Evolutionary conservation across 2,329 filamentous ascomycete genomes (phyloP).

Genomic region (Aspergillus flavus): DNA sequence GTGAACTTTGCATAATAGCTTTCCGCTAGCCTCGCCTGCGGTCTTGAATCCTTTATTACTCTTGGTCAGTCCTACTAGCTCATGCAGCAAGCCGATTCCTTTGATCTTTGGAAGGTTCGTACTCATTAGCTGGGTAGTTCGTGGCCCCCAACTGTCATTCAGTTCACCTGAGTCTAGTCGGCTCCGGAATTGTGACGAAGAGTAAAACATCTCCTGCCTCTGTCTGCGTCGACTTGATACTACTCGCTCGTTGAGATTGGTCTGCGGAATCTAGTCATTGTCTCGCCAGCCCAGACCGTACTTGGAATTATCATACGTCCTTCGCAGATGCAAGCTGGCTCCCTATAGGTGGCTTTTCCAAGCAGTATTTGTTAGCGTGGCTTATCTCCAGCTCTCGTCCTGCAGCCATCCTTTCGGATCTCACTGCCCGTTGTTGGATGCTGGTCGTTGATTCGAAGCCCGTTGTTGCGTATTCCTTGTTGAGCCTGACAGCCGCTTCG

Average conservation of each 20-base stretch:
- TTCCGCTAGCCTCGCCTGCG: slow-evolving; percentile 25
- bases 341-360: slow-evolving; percentile 21
- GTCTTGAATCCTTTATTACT: slow-evolving; percentile 21
- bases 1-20: slow-evolving; percentile 35
- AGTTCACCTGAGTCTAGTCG: slow-evolving; percentile 33
- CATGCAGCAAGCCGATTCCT: slow-evolving; percentile 35
- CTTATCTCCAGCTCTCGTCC: slow-evolving; percentile 26
- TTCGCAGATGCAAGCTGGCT: slow-evolving; percentile 22
- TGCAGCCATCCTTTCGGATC: slow-evolving; percentile 37
- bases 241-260: slow-evolving; percentile 19
- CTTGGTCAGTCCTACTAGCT: slow-evolving; percentile 34
- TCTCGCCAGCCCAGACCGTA: slow-evolving; percentile 15
- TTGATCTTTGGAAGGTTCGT: slow-evolving; percentile 29
- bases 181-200: slow-evolving; percentile 32
- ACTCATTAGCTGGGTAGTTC: slow-evolving; percentile 45
- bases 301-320: slow-evolving; percentile 11
- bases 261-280: slow-evolving; percentile 19
- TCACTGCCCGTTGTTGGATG: slow-evolving; percentile 28
- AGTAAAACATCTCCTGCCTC: slow-evolving; percentile 30
- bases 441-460: slow-evolving; percentile 41
- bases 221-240: slow-evolving; percentile 11
- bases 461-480: slow-evolving; percentile 30
- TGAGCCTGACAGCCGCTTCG: slow-evolving; percentile 39
- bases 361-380: slow-evolving; percentile 25
- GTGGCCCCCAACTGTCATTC: slow-evolving; percentile 29